Conservation (phyloP, 2,329 filamentous ascomycete genomes). For the Metarhizium album region DNA sequence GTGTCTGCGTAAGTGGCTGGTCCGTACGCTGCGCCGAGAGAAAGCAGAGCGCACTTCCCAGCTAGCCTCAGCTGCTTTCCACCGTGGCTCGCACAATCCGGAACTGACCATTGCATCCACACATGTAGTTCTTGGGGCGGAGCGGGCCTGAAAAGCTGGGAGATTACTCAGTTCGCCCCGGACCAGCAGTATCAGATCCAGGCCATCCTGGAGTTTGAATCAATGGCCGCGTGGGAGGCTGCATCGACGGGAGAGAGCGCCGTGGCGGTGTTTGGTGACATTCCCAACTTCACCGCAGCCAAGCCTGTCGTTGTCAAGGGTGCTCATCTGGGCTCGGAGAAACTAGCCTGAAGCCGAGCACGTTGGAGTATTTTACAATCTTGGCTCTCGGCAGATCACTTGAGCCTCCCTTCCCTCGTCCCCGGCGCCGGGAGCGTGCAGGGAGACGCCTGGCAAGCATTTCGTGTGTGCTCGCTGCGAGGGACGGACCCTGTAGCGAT, state of each 20-base stretch:
- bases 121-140: conserved; percentile 11
- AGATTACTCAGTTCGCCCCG: conserved; percentile 11
- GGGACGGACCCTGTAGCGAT: too few relatives aligned
- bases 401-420: too few relatives aligned
- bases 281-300: conserved; percentile 13
- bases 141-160: conserved; percentile 13
- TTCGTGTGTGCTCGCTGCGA: too few relatives aligned
- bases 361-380: background rate
- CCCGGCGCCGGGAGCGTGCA: too few relatives aligned
- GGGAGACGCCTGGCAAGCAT: too few relatives aligned
- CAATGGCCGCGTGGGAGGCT: conserved; percentile 10
- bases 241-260: conserved; percentile 7
- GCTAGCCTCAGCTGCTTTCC: background rate
- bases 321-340: background rate
- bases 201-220: conserved; percentile 14
- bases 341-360: background rate
- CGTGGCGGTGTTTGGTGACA: conserved; percentile 12
- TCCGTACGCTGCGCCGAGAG: too few relatives aligned
- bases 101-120: background rate
- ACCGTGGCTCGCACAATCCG: background rate
- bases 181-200: conserved; percentile 14
- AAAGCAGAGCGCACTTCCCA: too few relatives aligned
- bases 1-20: conserved; percentile 11
- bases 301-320: conserved; percentile 15
- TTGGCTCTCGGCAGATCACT: too few relatives aligned